phyloP scores from a whole-genome alignment of 352 stramenopile species.

The Pythium plurisporium region DNA sequence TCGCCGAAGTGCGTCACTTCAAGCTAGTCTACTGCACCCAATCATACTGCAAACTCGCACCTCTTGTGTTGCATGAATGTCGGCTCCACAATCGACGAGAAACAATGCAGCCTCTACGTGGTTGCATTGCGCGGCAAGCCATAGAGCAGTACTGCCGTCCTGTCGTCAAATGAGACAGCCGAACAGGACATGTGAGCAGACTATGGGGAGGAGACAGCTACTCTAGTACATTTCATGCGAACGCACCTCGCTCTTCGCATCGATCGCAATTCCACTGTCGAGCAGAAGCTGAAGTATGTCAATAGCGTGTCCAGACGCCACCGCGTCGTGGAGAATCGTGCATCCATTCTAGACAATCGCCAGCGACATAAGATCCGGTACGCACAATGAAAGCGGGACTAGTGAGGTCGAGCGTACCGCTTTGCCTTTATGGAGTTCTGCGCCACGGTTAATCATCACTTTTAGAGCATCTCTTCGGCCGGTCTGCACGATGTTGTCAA shows the following conservation, averaged over 20 bases:
- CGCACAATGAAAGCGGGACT: too few relatives aligned
- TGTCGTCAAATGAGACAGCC: background rate
- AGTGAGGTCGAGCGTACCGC: too few relatives aligned
- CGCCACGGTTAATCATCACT: background rate
- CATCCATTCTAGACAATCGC: background rate
- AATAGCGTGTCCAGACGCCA: background rate
- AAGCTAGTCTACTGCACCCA: too few relatives aligned
- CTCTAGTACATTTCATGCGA: too few relatives aligned
- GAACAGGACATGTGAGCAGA: too few relatives aligned
- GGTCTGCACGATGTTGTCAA: background rate
- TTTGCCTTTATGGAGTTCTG: background rate
- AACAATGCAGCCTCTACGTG: background rate
- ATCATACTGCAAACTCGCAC: too few relatives aligned
- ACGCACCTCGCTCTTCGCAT: background rate
- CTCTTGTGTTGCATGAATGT: background rate
- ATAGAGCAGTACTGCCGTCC: background rate
- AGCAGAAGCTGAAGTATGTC: background rate
- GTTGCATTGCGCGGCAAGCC: background rate
- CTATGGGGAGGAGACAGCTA: too few relatives aligned
- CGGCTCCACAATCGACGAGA: background rate
- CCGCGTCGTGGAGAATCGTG: background rate
- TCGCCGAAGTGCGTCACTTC: too few relatives aligned
- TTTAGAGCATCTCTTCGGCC: background rate
- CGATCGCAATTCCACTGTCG: background rate
- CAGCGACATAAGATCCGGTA: background rate